Evolutionary conservation across 1,284 basidiomycete genomes (phyloP).

Genomic region (Phlebopus sp.): DNA sequence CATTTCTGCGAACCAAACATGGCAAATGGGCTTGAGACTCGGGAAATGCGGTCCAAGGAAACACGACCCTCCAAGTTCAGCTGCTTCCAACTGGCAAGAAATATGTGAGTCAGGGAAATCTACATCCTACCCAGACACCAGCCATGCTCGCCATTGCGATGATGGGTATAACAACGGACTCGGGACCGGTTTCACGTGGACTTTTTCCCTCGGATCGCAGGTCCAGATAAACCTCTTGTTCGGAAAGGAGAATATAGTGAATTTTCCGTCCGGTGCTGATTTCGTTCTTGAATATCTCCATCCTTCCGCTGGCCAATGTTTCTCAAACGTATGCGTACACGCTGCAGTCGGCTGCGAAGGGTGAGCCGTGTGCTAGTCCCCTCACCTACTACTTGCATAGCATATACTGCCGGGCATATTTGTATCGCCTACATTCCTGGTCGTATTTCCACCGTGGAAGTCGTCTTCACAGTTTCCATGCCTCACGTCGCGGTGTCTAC

Average conservation of each 20-base stretch:
- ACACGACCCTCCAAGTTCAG: slow-evolving; percentile 22
- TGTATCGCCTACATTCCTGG: slow-evolving; percentile 28
- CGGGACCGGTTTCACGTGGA: neutral
- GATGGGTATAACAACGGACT: slow-evolving; percentile 5
- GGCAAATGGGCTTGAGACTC: slow-evolving; percentile 20
- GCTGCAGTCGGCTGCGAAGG: slow-evolving; percentile 19
- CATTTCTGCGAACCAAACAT: slow-evolving; percentile 15
- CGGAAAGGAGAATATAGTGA: slow-evolving; percentile 12
- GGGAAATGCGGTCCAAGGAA: slow-evolving; percentile 17
- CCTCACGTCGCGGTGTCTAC: slow-evolving; percentile 25
- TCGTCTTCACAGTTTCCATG: slow-evolving; percentile 26
- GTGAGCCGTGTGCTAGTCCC: slow-evolving; percentile 14
- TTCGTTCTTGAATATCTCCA: neutral
- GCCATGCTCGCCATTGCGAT: slow-evolving; percentile 16
- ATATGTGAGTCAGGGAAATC: slow-evolving; percentile 22
- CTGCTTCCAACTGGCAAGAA: slow-evolving; percentile 6
- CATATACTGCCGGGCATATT: slow-evolving; percentile 20
- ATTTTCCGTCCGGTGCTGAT: neutral
- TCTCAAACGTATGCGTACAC: slow-evolving; percentile 19
- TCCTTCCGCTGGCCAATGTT: slow-evolving; percentile 14
- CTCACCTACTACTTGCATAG: slow-evolving; percentile 1
- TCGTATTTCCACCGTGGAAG: slow-evolving; percentile 19
- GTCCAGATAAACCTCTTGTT: slow-evolving; percentile 18
- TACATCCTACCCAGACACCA: slow-evolving; percentile 21
- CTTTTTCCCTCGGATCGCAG: slow-evolving; percentile 11